phyloP scores from a whole-genome alignment of 2,329 filamentous ascomycete species.

The Zarea fungicola region DNA sequence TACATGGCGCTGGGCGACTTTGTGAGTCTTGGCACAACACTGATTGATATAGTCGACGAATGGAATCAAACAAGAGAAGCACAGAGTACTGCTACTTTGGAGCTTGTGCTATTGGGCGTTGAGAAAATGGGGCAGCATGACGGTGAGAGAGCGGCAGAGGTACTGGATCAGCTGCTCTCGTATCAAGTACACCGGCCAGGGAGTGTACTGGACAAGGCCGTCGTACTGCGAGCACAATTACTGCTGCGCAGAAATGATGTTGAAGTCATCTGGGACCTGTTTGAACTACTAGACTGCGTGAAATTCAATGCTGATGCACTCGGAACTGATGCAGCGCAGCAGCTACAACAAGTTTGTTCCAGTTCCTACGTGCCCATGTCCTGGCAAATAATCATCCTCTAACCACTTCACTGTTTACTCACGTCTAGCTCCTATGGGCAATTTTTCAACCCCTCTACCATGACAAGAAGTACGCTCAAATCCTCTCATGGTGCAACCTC shows the following conservation, averaged over 20 bases:
- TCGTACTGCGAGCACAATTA: neutral
- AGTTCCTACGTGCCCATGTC: neutral
- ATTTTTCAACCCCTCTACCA: neutral
- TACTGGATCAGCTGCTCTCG: neutral
- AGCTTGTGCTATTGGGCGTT: neutral
- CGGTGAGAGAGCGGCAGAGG: neutral
- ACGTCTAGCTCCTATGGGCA: neutral
- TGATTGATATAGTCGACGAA: no score
- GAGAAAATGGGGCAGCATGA: neutral
- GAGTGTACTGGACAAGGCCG: neutral
- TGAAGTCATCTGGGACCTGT: slow-evolving; percentile 6
- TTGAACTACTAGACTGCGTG: slow-evolving; percentile 7
- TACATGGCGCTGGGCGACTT: neutral
- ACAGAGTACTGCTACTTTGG: no score
- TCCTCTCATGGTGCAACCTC: slow-evolving; percentile 65
- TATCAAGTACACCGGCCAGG: neutral
- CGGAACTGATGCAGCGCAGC: neutral
- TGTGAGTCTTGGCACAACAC: no score
- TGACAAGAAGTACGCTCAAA: neutral
- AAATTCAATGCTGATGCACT: neutral
- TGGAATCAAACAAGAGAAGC: no score
- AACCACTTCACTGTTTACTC: no score
- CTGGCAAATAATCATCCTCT: neutral
- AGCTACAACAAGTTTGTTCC: neutral
- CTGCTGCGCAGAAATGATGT: neutral